Evolutionary conservation across 352 stramenopile species (phyloP), one percentile per base, ranked within the genome.

Genomic region (Thraustotheca clavata): DNA sequence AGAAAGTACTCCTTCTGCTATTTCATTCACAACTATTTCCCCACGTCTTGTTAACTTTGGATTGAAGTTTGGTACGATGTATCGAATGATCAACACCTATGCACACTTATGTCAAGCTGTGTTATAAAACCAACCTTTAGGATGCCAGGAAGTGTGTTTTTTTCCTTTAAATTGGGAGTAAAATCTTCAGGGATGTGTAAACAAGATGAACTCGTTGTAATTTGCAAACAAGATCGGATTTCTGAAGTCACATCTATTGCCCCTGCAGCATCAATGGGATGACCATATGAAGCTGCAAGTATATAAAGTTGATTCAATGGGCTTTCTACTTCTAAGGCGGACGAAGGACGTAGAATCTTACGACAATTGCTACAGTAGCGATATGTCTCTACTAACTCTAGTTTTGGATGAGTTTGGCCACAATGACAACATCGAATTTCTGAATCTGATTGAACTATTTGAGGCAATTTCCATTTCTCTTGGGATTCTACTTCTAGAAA

Each of bases 41-140:
- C 57, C 57, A 18, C 46, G 57, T 5, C 57, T 40, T 7, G 57
- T 65, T 12, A 65, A 27, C 12, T 54, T 46, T 16, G 57, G 57
- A 46, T 65, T 65, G 8, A 54, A 65, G 36, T 65, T 65, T 11
- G 57, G 57, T 14, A 65, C 57, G n/a, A 39, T 27, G 27, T 65
- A 65, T 26, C 57, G 57, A 48, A 65, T 4, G 16, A 24, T 12
- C n/a, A 65, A 31, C 36, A 65, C 57, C 57, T 65, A 38, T 4
- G 4, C 36, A 32, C 26, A 38, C 0, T 12, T 39, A 49, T 50
- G 5, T 49, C 35, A 31, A 27, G 1, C 35, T 18, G 14, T 5
- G 16, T 12, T 14, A 50, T 50, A 29, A 6, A 12, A 48, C n/a
- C 3, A 18, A 65, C 36, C 40, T 65, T 65, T 0, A 16, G 57